Percentiles rank a stretch among this genome's conserved stretches.
Conservation (phyloP, 2,329 filamentous ascomycete species). For the Trematosphaeria pertusa region DNA sequence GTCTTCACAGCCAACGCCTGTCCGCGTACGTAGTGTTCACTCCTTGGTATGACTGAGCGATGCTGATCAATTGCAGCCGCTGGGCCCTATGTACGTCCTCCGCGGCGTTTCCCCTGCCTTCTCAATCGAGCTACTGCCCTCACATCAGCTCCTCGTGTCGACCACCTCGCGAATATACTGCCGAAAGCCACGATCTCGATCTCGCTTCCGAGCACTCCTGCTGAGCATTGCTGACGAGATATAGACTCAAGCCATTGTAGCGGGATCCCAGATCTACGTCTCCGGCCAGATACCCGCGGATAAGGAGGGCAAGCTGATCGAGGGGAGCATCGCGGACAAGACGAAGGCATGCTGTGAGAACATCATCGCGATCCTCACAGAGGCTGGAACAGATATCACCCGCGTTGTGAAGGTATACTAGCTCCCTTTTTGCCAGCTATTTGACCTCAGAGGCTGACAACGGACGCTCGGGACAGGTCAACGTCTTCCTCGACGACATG, state of each 20-base stretch:
- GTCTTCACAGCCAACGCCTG: constrained; percentile 51
- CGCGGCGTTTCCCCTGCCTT: neutral
- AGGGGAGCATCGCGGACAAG: constrained; percentile 71
- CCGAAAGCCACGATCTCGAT: neutral
- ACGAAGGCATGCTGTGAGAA: constrained; percentile 78
- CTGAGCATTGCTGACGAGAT: constrained; percentile 1
- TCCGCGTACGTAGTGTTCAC: constrained; percentile 46
- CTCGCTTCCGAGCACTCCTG: neutral
- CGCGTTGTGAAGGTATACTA: constrained; percentile 80
- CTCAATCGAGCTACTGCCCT: too few relatives aligned
- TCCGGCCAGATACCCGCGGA: constrained; percentile 81
- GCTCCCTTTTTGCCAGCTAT: neutral
- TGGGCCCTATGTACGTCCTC: constrained; percentile 53
- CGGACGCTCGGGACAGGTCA: constrained; percentile 42
- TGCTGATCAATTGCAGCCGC: constrained; percentile 42
- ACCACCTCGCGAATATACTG: neutral
- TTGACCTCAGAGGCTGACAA: neutral
- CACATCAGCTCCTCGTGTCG: constrained; percentile 3
- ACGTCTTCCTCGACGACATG: constrained; percentile 91
- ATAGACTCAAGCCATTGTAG: constrained; percentile 69
- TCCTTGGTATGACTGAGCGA: neutral
- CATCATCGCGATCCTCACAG: constrained; percentile 81
- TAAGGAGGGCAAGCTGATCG: constrained; percentile 64
- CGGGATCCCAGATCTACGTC: constrained; percentile 72
- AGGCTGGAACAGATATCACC: constrained; percentile 77